Percentiles rank a stretch among this genome's conserved stretches.
phyloP scores from a whole-genome alignment of 192 early-diverging fungal genomes.

The Backusella circina region DNA sequence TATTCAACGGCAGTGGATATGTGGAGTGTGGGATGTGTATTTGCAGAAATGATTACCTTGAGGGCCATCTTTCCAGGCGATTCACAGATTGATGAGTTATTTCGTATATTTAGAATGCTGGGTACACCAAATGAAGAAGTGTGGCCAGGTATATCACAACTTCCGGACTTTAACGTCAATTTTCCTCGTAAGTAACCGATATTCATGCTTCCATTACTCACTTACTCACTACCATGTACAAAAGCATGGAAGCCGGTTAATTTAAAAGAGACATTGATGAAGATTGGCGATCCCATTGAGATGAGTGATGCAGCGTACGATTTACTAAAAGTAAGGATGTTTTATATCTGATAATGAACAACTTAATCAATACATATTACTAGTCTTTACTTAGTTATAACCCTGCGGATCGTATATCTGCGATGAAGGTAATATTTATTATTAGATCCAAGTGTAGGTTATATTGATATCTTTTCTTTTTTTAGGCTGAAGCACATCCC shows the following conservation, averaged over 20 bases:
- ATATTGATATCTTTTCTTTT: neutral
- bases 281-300: neutral
- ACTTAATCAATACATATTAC: neutral
- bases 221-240: neutral
- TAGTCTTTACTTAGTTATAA: slow-evolving; percentile 31
- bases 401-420: slow-evolving; percentile 30
- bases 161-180: slow-evolving; percentile 44
- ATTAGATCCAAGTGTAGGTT: neutral
- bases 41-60: slow-evolving; percentile 88
- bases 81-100: slow-evolving; percentile 60
- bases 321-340: slow-evolving; percentile 17
- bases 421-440: slow-evolving; percentile 19
- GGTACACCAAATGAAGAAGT: slow-evolving; percentile 74
- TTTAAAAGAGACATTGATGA: neutral
- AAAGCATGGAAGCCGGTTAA: slow-evolving; percentile 16
- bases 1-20: slow-evolving; percentile 96
- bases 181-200: slow-evolving; percentile 42
- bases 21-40: slow-evolving; percentile 97
- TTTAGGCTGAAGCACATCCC: slow-evolving; percentile 23
- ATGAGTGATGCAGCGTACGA: slow-evolving; percentile 7
- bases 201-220: neutral
- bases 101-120: slow-evolving; percentile 54
- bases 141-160: slow-evolving; percentile 50
- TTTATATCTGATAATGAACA: neutral
- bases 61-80: slow-evolving; percentile 81